Evolutionary conservation across 345 rosid genomes (phyloP), one percentile per base, ranked within the genome.

Genomic region (Aegle marmelos): DNA sequence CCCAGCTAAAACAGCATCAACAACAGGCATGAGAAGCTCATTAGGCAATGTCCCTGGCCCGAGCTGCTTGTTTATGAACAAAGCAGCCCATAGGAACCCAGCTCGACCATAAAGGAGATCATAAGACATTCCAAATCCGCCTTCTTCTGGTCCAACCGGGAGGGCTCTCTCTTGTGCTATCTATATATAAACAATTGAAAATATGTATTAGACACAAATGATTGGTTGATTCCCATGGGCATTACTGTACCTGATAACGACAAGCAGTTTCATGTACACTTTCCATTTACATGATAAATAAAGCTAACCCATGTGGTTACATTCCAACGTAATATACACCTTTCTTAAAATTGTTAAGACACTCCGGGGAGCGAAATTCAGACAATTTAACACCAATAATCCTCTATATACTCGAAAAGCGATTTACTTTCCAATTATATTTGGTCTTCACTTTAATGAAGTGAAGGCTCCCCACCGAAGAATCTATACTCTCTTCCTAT

Each of bases 71-170:
- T 90, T 93, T 64, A 95, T 70, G 82, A 92, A 90, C 76, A 92
- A 78, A 69, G 96, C 98, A 5, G 96, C 88, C 94, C 96, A 95
- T 63, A 95, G 78, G 74, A 95, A 95, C 59, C 99, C 99, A 30
- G 98, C 97, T 87, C 99, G 85, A 59, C 99, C 99, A 27, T 89
- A 87, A 56, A 92, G 92, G 72, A 93, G 94, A 77, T 95, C 99
- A 70, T 93, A 94, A 0, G 99, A 95, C 98, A 95, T 95, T 45
- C 99, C 98, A 16, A 95, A 88, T 24, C 99, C 97, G 21, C 99
- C 99, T 86, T 93, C 97, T 80, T 90, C 93, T 1, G 99, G 89
- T 77, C 99, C 99, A 58, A 89, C 84, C 0, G 98, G 96, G 34
- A 95, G 92, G 65, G 96, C 99, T 69, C 87, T 89, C 79, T 93